Conservation (phyloP, 139 green algal genomes). For the Dunaliella sp. region DNA sequence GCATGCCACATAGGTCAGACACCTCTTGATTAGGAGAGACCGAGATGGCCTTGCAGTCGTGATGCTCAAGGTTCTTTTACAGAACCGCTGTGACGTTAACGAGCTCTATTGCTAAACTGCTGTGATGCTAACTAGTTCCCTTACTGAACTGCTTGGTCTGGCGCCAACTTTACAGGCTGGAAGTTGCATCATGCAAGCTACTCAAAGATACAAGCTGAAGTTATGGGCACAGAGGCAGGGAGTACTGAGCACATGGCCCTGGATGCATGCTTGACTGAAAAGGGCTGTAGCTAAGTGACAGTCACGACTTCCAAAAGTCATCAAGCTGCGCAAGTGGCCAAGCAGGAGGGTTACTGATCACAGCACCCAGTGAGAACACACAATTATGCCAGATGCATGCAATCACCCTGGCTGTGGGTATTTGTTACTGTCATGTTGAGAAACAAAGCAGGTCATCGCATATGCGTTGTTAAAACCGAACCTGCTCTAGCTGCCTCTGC, state of each 20-base stretch:
- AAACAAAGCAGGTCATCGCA: not conserved
- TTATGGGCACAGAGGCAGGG: not conserved
- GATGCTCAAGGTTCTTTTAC: no score
- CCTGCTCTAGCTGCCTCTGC: not conserved
- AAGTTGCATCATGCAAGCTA: not conserved
- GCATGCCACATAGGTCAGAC: no score
- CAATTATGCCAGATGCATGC: not conserved
- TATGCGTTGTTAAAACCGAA: not conserved
- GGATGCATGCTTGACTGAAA: not conserved
- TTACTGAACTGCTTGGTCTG: not conserved
- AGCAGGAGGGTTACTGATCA: not conserved
- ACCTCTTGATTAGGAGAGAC: no score
- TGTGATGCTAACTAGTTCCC: no score
- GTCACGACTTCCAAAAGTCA: not conserved
- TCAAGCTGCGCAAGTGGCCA: not conserved
- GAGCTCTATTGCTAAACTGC: no score
- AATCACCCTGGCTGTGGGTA: no score
- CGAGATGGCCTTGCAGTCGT: no score
- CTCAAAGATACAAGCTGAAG: not conserved
- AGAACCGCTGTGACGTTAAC: no score
- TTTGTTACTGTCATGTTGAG: no score
- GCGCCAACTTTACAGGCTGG: not conserved
- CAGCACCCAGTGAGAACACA: not conserved
- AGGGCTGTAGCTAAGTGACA: not conserved
- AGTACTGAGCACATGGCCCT: not conserved